phyloP scores from a whole-genome alignment of 148 eudicot species.

The Hydrangea macrophylla region DNA sequence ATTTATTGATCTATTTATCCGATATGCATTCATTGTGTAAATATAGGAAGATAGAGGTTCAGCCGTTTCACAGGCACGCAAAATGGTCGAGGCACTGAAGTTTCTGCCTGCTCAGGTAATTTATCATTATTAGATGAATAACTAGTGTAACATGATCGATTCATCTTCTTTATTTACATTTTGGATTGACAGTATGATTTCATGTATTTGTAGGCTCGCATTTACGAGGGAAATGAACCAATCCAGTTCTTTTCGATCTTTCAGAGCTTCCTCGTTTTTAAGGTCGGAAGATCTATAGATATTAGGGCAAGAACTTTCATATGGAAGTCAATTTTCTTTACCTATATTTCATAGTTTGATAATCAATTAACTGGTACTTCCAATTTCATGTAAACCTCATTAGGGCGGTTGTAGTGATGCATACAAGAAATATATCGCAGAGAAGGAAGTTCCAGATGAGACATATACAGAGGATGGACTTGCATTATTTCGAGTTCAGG shows the following conservation, averaged over 20 bases:
- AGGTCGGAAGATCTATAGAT: slow-evolving; percentile 39
- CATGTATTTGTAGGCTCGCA: slow-evolving; percentile 58
- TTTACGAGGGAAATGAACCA: slow-evolving; percentile 85
- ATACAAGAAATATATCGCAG: slow-evolving; percentile 57
- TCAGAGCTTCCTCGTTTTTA: slow-evolving; percentile 85
- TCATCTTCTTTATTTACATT: slow-evolving; percentile 14
- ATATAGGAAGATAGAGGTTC: slow-evolving; percentile 76
- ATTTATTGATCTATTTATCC: neutral
- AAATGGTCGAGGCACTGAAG: slow-evolving; percentile 86
- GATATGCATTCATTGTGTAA: slow-evolving; percentile 12
- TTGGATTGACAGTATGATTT: slow-evolving; percentile 18
- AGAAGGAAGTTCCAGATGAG: slow-evolving; percentile 58
- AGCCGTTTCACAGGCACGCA: slow-evolving; percentile 73
- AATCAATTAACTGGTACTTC: slow-evolving; percentile 10
- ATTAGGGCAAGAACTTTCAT: neutral
- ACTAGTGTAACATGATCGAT: neutral
- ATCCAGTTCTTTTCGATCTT: slow-evolving; percentile 84
- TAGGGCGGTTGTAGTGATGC: slow-evolving; percentile 86
- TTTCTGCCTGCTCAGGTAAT: slow-evolving; percentile 78
- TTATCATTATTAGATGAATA: neutral
- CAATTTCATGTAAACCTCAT: slow-evolving; percentile 12
- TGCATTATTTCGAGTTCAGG: slow-evolving; percentile 80
- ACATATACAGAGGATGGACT: slow-evolving; percentile 65
- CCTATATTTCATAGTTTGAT: slow-evolving; percentile 3
- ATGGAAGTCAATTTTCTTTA: neutral